phyloP scores from a whole-genome alignment of 2,329 filamentous ascomycete genomes.

The Triangularia setosa region DNA sequence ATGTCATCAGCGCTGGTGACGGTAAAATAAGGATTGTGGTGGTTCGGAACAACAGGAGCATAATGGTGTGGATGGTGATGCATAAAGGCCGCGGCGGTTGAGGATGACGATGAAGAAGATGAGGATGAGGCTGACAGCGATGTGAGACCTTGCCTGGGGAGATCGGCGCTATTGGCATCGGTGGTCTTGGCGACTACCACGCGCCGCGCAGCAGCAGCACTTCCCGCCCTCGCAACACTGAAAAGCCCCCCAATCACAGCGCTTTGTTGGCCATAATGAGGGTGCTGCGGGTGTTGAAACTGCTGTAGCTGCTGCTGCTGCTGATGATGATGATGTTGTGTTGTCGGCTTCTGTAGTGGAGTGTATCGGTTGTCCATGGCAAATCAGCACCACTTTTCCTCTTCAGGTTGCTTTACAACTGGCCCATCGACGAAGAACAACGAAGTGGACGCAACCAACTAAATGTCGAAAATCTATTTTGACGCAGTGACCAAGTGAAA shows the following conservation, averaged over 20 bases:
- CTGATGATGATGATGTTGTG: neutral
- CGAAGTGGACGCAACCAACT: neutral
- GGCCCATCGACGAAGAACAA: neutral
- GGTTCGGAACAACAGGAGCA: neutral
- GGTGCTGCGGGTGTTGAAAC: neutral
- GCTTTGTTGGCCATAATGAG: neutral
- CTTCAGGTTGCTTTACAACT: neutral
- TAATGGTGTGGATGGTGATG: neutral
- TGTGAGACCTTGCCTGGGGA: constrained; percentile 7
- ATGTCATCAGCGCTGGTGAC: neutral
- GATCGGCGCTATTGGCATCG: constrained; percentile 8
- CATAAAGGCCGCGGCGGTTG: neutral
- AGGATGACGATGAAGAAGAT: neutral
- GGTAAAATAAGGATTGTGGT: neutral
- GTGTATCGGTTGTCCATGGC: neutral
- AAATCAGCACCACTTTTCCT: neutral
- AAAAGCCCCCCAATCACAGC: neutral
- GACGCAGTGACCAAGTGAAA: neutral
- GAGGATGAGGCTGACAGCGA: constrained; percentile 6
- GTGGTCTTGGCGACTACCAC: constrained; percentile 15
- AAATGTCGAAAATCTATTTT: neutral
- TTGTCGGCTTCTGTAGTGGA: neutral
- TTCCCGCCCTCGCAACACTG: neutral
- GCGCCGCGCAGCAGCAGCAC: constrained; percentile 7
- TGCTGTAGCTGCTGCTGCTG: neutral